phyloP scores from a whole-genome alignment of 2,329 filamentous ascomycete genomes.

The Tolypocladium pustulatum region DNA sequence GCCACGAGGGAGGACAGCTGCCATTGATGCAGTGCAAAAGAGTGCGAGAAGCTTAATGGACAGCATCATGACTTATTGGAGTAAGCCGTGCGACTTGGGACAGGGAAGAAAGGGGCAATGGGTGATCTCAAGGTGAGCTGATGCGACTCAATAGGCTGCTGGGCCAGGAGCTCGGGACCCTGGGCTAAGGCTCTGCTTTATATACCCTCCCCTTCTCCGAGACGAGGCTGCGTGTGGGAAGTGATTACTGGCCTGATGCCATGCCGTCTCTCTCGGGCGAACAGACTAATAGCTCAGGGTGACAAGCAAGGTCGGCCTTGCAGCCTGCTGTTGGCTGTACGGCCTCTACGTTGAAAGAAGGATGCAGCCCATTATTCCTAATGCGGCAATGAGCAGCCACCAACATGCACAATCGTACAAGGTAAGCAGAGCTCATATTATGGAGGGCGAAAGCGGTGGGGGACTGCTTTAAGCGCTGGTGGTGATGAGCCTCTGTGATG shows the following conservation, averaged over 20 bases:
- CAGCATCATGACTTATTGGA: neutral
- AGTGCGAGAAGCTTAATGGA: constrained; percentile 6
- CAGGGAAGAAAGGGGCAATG: neutral
- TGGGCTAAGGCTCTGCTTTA: neutral
- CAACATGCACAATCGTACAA: neutral
- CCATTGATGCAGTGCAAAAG: constrained; percentile 11
- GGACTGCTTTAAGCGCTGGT: neutral
- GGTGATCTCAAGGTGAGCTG: neutral
- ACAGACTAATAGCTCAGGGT: neutral
- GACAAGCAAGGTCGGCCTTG: constrained; percentile 1
- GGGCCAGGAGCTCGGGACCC: neutral
- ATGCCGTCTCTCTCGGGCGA: neutral
- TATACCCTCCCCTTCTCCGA: neutral
- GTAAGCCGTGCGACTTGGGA: neutral
- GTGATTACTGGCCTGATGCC: neutral
- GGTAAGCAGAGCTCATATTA: neutral
- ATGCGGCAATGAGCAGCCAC: constrained; percentile 1
- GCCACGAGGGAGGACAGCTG: constrained; percentile 7
- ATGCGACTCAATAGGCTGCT: neutral
- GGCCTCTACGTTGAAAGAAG: neutral
- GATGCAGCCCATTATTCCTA: neutral
- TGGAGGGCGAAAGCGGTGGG: neutral
- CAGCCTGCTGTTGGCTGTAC: constrained; percentile 3
- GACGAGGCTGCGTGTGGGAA: neutral
- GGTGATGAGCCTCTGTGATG: neutral